A percentile compares a stretch with the other conserved stretches of the same genome.
Evolutionary conservation across 176 grass and related monocot species (phyloP).

Genomic region (Chrysopogon serrulatus): DNA sequence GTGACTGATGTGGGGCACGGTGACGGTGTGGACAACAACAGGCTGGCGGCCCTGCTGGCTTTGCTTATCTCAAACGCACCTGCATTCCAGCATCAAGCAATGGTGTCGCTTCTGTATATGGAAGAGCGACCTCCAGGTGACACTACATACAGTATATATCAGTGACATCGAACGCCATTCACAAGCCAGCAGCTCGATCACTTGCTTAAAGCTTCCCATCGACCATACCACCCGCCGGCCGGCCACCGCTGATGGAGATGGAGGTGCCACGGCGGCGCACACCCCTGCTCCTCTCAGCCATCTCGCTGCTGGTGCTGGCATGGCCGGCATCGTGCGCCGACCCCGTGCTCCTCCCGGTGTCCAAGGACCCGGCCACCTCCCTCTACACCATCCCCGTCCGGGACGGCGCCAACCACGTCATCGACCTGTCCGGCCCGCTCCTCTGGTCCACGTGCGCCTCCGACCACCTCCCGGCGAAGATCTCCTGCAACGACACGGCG

Average conservation of each 20-base stretch:
- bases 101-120: too few species aligned
- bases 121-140: too few species aligned
- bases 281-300: neutral
- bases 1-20: too few species aligned
- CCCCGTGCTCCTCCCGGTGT: neutral
- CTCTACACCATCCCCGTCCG: conserved; percentile 29
- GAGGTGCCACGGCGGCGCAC: neutral
- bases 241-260: neutral
- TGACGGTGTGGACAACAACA: too few species aligned
- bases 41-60: too few species aligned
- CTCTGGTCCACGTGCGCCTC: conserved; percentile 28
- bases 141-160: too few species aligned
- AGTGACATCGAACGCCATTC: neutral
- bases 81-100: too few species aligned
- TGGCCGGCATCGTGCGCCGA: neutral
- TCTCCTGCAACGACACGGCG: neutral
- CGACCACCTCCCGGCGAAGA: neutral
- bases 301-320: neutral
- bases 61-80: too few species aligned
- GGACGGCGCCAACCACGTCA: neutral
- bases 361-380: too few species aligned
- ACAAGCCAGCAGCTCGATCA: neutral
- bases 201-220: neutral
- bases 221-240: neutral
- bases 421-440: conserved; percentile 21